A percentile compares a stretch with the other conserved stretches of the same genome.
These are phyloP conservation scores for Daldinia sp. DNA, from an alignment of 2,329 filamentous ascomycete genomes.

Conservation along the genomic window DNA sequence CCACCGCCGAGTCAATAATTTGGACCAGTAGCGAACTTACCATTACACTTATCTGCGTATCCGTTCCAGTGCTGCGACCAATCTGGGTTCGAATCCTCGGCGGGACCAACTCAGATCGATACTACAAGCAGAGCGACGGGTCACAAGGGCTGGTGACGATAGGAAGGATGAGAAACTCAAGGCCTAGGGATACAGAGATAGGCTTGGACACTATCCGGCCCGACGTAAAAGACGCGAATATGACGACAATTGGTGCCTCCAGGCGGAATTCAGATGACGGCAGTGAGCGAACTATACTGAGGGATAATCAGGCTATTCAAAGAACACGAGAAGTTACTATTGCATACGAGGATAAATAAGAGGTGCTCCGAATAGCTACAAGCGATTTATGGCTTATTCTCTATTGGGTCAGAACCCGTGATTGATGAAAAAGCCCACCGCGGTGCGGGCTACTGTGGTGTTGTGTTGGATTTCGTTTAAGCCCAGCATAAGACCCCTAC, in stretches of 20 bases:
- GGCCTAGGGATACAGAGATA: conserved; percentile 14
- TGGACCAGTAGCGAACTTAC: conserved; percentile 40
- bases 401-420: background rate
- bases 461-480: background rate
- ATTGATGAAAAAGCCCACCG: background rate
- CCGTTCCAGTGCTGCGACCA: conserved; percentile 40
- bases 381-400: background rate
- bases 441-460: background rate
- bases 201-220: conserved; percentile 24
- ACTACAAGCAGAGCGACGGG: conserved; percentile 26
- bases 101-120: conserved; percentile 18
- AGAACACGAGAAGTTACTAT: conserved; percentile 32
- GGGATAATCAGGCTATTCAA: conserved; percentile 21
- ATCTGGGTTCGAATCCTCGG: conserved; percentile 30
- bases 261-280: conserved; percentile 12
- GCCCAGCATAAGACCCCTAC: background rate
- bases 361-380: background rate
- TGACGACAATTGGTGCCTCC: conserved; percentile 22
- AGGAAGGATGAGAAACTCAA: conserved; percentile 18
- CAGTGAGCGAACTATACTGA: conserved; percentile 27
- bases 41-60: conserved; percentile 39
- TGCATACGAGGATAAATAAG: conserved; percentile 9
- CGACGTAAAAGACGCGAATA: conserved; percentile 22
- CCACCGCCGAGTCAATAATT: conserved; percentile 37
- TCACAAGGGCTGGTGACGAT: conserved; percentile 25